Percentiles rank a stretch among this genome's conserved stretches.
These are phyloP conservation scores for Striga asiatica DNA, from an alignment of 257 asterid species.

Conservation along the genomic window DNA sequence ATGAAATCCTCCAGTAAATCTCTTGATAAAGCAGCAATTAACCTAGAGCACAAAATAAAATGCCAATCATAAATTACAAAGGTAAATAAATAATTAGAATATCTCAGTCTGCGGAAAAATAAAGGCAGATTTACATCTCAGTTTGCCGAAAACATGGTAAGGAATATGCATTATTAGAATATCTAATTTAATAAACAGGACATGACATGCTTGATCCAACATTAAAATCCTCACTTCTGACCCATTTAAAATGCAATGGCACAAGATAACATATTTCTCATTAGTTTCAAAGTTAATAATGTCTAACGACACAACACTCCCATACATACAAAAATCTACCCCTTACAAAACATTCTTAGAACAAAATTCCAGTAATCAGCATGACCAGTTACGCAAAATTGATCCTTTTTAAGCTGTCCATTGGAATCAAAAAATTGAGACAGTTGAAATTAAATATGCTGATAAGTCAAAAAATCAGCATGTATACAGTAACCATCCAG, in stretches of 20 bases:
- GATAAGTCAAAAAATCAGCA: not conserved
- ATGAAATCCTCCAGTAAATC: conserved; percentile 70
- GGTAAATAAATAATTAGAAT: too few relatives aligned
- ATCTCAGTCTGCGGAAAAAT: too few relatives aligned
- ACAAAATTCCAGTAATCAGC: not conserved
- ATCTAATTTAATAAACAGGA: not conserved
- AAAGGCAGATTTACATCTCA: not conserved
- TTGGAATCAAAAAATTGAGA: not conserved
- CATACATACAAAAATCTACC: too few relatives aligned
- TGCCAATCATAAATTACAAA: not conserved
- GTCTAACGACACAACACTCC: not conserved
- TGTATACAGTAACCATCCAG: not conserved
- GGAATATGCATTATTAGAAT: not conserved
- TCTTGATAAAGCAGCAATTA: conserved; percentile 80
- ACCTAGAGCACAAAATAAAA: conserved; percentile 33
- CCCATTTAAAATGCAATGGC: not conserved
- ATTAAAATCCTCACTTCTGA: not conserved
- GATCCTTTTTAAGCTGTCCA: not conserved
- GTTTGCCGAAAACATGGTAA: not conserved
- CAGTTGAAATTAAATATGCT: not conserved
- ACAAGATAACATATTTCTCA: not conserved
- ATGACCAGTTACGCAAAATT: not conserved
- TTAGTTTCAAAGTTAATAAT: not conserved
- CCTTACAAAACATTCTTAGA: too few relatives aligned
- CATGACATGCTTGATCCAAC: not conserved